phyloP scores from a whole-genome alignment of 495 filamentous ascomycete species.

The Aspergillus campestris region DNA sequence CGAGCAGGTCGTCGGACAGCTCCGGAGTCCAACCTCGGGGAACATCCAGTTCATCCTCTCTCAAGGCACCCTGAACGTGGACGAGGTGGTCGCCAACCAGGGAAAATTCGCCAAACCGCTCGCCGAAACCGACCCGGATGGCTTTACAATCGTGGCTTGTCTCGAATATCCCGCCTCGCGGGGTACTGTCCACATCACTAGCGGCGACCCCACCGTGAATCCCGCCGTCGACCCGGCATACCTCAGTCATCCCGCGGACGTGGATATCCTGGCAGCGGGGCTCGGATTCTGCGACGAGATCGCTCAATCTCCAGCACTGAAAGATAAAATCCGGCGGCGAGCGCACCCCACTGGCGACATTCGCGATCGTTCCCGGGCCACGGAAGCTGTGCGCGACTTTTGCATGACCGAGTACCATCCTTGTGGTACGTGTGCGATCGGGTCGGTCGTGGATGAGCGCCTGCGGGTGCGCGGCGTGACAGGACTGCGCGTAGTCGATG shows the following conservation, averaged over 20 bases:
- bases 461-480: slow-evolving; percentile 41
- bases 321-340: slow-evolving; percentile 10
- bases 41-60: slow-evolving; percentile 19
- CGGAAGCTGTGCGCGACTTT: slow-evolving; percentile 10
- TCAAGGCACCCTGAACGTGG: slow-evolving; percentile 7
- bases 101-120: slow-evolving; percentile 4
- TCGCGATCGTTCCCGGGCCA: slow-evolving; percentile 10
- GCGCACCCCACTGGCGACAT: slow-evolving; percentile 15
- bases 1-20: slow-evolving; percentile 15
- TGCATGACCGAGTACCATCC: slow-evolving; percentile 8
- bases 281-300: slow-evolving; percentile 19
- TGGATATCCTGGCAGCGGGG: slow-evolving; percentile 25
- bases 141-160: slow-evolving; percentile 13
- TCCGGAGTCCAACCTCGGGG: slow-evolving; percentile 16
- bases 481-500: slow-evolving; percentile 45
- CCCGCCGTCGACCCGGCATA: slow-evolving; percentile 22
- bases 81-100: slow-evolving; percentile 14
- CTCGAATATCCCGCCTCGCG: slow-evolving; percentile 38
- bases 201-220: slow-evolving; percentile 14
- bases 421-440: slow-evolving; percentile 49
- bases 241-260: slow-evolving; percentile 27
- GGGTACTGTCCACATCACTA: slow-evolving; percentile 46
- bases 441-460: slow-evolving; percentile 42
- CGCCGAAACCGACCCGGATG: slow-evolving; percentile 6
- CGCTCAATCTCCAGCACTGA: slow-evolving; percentile 9